Base-by-base conservation (phyloP, 768 basidiomycete species). In the Mrakia frigida region DNA sequence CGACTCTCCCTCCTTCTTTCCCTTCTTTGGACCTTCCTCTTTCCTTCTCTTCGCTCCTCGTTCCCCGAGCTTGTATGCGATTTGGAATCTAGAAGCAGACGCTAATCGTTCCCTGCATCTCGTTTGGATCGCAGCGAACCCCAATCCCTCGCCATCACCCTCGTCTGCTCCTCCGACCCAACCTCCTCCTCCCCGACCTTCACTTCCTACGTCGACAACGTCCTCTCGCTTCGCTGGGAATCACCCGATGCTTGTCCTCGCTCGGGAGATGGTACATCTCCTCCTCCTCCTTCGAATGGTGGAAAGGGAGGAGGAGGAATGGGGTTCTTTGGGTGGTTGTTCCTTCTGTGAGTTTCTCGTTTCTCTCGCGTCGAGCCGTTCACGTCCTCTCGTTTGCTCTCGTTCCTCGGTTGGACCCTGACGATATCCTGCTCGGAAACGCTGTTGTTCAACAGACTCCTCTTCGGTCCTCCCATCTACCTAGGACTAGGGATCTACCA, bases 401-500 rank as follows among this genome's bases (percentile, higher is more conserved):
- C 35, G n/a, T 56, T 52, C 70, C 61, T 53, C n/a, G n/a, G n/a
- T 60, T 63, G 7, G 4, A 6, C 9, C 56, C 56, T n/a, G n/a
- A n/a, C n/a, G n/a, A n/a, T n/a, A n/a, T n/a, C n/a, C n/a, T n/a
- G n/a, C n/a, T n/a, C n/a, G n/a, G n/a, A n/a, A n/a, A n/a, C n/a
- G n/a, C n/a, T n/a, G n/a, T n/a, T n/a, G n/a, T n/a, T n/a, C n/a
- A 21, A 21, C 67, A 73, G 69, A 5, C 56, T 65, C n/a, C 70
- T 73, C 59, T 39, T 80, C 52, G 71, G 73, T 6, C 73, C 52
- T 13, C 77, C 77, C 2, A 63, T 73, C 70, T 78, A 78, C 33
- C 70, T 77, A 46, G 76, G 61, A 11, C 71, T 76, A 81, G 83
- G 83, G n/a, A 83, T 83, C 72, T 82, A 81, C 69, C 83, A 84